phyloP scores from a whole-genome alignment of 2,329 filamentous ascomycete genomes.

The Sarocladiaceae sp. region DNA sequence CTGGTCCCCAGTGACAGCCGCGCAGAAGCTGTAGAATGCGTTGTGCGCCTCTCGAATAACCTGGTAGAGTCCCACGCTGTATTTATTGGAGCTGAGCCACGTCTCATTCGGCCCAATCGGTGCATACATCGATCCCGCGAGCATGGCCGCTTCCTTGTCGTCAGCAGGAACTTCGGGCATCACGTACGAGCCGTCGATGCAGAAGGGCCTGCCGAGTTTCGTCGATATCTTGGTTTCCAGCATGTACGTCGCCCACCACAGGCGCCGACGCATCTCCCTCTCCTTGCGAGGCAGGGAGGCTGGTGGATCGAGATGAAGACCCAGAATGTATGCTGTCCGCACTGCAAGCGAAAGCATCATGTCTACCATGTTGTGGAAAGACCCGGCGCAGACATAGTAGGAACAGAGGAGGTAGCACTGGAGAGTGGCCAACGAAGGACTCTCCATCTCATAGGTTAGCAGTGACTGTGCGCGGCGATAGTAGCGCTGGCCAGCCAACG shows the following conservation, averaged over 20 bases:
- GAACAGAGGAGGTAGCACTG: constrained; percentile 40
- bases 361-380: constrained; percentile 42
- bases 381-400: constrained; percentile 40
- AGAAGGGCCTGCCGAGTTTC: constrained; percentile 40
- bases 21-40: constrained; percentile 16
- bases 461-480: constrained; percentile 40
- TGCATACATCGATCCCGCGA: constrained; percentile 13
- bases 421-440: constrained; percentile 38
- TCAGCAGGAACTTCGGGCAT: constrained; percentile 28
- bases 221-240: constrained; percentile 41
- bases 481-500: constrained; percentile 37
- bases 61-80: constrained; percentile 11
- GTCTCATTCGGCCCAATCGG: constrained; percentile 14
- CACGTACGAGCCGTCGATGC: constrained; percentile 24
- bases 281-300: constrained; percentile 22
- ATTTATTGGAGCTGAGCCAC: constrained; percentile 15
- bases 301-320: constrained; percentile 40
- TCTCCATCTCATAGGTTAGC: constrained; percentile 38
- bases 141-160: constrained; percentile 12
- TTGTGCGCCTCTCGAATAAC: constrained; percentile 14
- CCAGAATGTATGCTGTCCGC: constrained; percentile 39
- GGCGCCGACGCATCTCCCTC: constrained; percentile 38
- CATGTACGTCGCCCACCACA: constrained; percentile 47
- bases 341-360: constrained; percentile 32
- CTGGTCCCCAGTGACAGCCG: not conserved